Conservation (phyloP, 2,329 filamentous ascomycete species). For the Arachnomyces sp. region DNA sequence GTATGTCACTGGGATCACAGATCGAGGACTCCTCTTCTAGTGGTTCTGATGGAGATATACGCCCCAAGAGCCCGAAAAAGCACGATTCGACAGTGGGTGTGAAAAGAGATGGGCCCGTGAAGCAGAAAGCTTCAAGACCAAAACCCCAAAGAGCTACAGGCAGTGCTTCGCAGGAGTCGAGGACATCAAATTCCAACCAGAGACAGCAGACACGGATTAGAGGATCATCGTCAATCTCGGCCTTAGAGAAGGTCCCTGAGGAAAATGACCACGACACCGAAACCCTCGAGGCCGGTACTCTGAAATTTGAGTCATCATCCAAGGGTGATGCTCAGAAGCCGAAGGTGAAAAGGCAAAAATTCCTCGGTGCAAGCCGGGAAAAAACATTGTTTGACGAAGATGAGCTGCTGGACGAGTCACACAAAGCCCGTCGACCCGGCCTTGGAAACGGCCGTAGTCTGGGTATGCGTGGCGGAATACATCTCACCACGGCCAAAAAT, state of each 20-base stretch:
- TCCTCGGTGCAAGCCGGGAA: slow-evolving; percentile 55
- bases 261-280: slow-evolving; percentile 10
- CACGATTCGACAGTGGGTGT: slow-evolving; percentile 4
- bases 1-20: slow-evolving; percentile 41
- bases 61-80: slow-evolving; percentile 6
- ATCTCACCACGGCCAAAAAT: too few relatives aligned
- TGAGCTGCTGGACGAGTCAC: slow-evolving; percentile 16
- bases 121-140: slow-evolving; percentile 7
- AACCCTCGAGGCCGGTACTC: slow-evolving; percentile 7
- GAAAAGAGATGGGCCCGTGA: slow-evolving; percentile 8
- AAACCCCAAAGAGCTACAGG: slow-evolving; percentile 1
- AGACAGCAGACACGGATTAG: slow-evolving; percentile 10
- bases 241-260: slow-evolving; percentile 6
- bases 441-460: slow-evolving; percentile 17
- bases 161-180: not conserved
- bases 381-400: slow-evolving; percentile 62
- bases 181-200: slow-evolving; percentile 1
- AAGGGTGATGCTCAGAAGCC: slow-evolving; percentile 24
- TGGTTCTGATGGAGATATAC: slow-evolving; percentile 20
- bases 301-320: slow-evolving; percentile 11
- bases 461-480: slow-evolving; percentile 9
- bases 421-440: slow-evolving; percentile 20
- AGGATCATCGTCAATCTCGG: slow-evolving; percentile 9
- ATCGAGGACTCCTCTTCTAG: slow-evolving; percentile 14
- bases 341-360: slow-evolving; percentile 64